Percentiles rank a stretch among this genome's conserved stretches.
These are phyloP conservation scores for Zea luxurians DNA, from an alignment of 176 grass and related monocot species.

Conservation along the genomic window DNA sequence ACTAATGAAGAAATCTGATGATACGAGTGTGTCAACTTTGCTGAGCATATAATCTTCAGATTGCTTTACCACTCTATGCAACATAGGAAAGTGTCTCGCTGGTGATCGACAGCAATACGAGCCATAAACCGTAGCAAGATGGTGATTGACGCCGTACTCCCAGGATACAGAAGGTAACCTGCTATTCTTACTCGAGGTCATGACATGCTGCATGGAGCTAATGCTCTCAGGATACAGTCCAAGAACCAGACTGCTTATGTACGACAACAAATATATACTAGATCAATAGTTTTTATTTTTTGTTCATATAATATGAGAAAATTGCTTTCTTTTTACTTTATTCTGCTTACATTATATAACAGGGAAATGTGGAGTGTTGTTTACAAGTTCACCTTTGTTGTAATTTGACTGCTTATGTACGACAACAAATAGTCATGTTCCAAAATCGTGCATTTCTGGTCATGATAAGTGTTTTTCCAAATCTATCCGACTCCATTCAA, in stretches of 20 bases:
- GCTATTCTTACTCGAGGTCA: neutral
- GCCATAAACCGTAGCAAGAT: slow-evolving; percentile 71
- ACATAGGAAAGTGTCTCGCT: slow-evolving; percentile 6
- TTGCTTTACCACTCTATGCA: slow-evolving; percentile 56
- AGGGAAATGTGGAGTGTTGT: too few relatives aligned
- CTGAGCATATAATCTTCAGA: slow-evolving; percentile 53
- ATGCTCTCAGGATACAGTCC: slow-evolving; percentile 58
- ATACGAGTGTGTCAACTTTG: slow-evolving; percentile 33
- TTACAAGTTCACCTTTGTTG: too few relatives aligned
- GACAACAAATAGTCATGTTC: too few relatives aligned
- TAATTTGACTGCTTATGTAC: too few relatives aligned
- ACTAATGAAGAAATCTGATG: slow-evolving; percentile 25
- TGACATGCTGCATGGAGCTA: neutral
- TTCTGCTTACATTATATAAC: too few relatives aligned
- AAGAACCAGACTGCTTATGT: slow-evolving; percentile 38
- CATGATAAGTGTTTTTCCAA: too few relatives aligned
- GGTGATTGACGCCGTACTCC: slow-evolving; percentile 50
- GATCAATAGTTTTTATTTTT: too few relatives aligned
- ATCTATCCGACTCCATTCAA: too few relatives aligned
- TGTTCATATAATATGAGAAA: too few relatives aligned
- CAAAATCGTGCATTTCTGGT: too few relatives aligned
- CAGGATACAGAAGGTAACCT: slow-evolving; percentile 33
- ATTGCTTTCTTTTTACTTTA: too few relatives aligned
- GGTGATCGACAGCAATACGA: slow-evolving; percentile 44
- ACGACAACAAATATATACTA: too few relatives aligned